Base-by-base conservation (phyloP, 1,284 basidiomycete genomes). In the Irpex sp. region DNA sequence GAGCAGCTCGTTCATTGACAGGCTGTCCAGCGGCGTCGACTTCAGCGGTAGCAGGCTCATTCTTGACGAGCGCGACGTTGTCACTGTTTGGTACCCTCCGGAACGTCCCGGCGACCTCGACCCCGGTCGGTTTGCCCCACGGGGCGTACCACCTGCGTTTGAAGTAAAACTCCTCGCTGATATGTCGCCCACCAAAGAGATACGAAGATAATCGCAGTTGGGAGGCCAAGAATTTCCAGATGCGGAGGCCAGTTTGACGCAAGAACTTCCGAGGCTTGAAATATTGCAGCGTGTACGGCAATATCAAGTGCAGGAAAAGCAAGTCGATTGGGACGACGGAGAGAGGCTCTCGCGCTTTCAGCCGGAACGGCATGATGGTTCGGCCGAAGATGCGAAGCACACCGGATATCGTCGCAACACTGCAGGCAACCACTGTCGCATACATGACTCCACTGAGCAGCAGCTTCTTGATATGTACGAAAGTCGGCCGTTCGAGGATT, bases 311-410 rank as follows among this genome's bases (percentile, higher is more conserved):
- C 23, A 96, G 77, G 76, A 93, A 88, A 19, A 98, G 73, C 9
- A 97, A 80, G 72, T 98, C 96, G 59, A 97, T 77, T 0, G 96
- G 95, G 5, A 96, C 86, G 56, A 87, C 83, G 3, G 90, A 91
- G 36, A 93, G 70, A 0, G 91, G 88, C 66, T 91, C 85, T 91
- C 86, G 80, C 62, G 84, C 84, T 73, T 88, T 90, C 90, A 89
- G 92, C 54, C 90, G 80, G 71, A 94, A 83, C 1, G 92, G 92
- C 69, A 93, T 79, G 63, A 92, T 81, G 1, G 84, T 84, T 63
- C 80, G 79, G 60, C 79, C 82, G 59, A 87, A 85, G 28, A 87
- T 61, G 36, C 81, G 72, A 42, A 92, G 72, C 36, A 90, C 73
- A 18, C 83, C 80, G n/a, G 87, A 84, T 21, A 90, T 78, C 60